Base-by-base conservation (phyloP, 768 basidiomycete species). In the Lactifluus pinguis region DNA sequence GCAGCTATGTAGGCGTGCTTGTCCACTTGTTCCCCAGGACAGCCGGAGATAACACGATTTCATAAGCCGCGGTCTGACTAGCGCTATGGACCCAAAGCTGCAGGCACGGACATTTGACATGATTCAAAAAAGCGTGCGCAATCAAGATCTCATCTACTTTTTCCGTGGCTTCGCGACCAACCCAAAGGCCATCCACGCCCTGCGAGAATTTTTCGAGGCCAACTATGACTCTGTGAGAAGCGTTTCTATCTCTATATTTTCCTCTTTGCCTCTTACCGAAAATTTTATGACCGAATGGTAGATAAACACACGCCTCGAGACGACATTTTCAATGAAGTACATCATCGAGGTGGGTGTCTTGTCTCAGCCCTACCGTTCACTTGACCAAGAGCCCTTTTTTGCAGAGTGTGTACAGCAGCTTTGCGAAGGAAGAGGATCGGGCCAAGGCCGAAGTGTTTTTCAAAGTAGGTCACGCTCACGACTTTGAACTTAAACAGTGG, bases 71-170 rank as follows among this genome's bases (percentile, higher is more conserved):
- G 90, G 85, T 1, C 76, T 95, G 76, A 82, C 84, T 55, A 74
- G 79, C 25, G 76, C 86, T 2, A 72, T 76, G 67, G 80, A 91
- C 61, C 68, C 74, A 11, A 76, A 69, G 59, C 77, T 93, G 38
- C 69, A 87, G 62, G 70, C 82, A 44, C 77, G 82, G 71, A 87
- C 85, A 1, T 81, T 89, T 67, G 71, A 78, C 19, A 83, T 83
- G 72, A 79, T 90, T 59, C 67, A 78, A 38, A 71, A 69, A 36
- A 79, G 81, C 55, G 76, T 79, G 9, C 76, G 81, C 61, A 80
- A 80, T 60, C 80, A 87, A 69, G 86, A 90, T 65, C 72, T 86
- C 36, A 63, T 80, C 6, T 81, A 82, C 71, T 88, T 86, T 75
- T 80, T 89, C 72, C 70, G 70, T 36, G 84, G 81, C 11, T 74